Conservation (phyloP, 2,329 filamentous ascomycete genomes). For the Setomelanomma holmii region DNA sequence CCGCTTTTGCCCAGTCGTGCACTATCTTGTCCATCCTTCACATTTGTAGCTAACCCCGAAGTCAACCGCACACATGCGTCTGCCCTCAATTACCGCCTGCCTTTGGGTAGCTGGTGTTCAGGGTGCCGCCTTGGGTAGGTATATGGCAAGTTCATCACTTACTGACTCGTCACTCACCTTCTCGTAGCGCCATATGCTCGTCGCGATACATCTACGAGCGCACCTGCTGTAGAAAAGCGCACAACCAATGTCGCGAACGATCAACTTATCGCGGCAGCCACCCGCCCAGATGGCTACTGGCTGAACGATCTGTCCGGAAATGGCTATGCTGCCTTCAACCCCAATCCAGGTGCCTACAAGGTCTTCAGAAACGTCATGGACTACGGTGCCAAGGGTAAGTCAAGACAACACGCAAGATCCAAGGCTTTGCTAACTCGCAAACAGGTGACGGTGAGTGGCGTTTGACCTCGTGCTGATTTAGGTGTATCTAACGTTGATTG, state of each 20-base stretch:
- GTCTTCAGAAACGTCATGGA: conserved; percentile 55
- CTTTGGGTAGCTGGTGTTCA: conserved; percentile 36
- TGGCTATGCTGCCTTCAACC: conserved; percentile 51
- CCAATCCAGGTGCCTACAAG: conserved; percentile 48
- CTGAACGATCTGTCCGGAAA: conserved; percentile 52
- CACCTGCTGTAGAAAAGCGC: conserved; percentile 6
- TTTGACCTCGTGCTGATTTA: no score
- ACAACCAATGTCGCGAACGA: neutral
- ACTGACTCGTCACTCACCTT: conserved; percentile 6
- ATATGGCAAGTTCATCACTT: neutral
- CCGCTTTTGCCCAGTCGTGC: conserved; percentile 5
- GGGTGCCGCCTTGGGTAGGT: conserved; percentile 26
- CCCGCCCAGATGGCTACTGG: conserved; percentile 54
- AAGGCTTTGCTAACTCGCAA: conserved; percentile 14
- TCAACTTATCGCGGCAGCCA: no score
- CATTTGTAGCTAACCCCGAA: neutral
- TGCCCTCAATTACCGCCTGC: conserved; percentile 35
- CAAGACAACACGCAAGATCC: neutral
- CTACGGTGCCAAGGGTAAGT: conserved; percentile 52
- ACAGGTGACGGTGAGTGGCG: conserved; percentile 48
- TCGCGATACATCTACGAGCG: conserved; percentile 4
- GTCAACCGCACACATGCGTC: conserved; percentile 25
- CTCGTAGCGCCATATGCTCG: conserved; percentile 15
- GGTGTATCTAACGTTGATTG: neutral
- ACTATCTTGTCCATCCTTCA: conserved; percentile 4